Evolutionary conservation across 2,329 filamentous ascomycete genomes (phyloP).

Genomic region (Thelonectria olida): DNA sequence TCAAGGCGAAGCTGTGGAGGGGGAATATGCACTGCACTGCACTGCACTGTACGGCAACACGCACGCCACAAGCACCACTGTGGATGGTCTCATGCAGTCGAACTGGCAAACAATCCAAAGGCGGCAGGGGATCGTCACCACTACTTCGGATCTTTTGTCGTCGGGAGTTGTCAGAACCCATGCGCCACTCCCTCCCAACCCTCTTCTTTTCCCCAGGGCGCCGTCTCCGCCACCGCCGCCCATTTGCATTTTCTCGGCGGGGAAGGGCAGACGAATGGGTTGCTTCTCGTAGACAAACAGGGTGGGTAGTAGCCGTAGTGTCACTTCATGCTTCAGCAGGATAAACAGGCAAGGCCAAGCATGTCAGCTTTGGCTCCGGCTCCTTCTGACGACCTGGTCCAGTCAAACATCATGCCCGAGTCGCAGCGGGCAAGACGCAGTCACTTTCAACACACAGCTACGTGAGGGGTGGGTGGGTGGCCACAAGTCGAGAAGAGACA

Average conservation of each 20-base stretch:
- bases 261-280: neutral
- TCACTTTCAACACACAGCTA: slow-evolving; percentile 12
- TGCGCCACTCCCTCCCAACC: neutral
- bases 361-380: slow-evolving; percentile 13
- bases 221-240: neutral
- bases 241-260: neutral
- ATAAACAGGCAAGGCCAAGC: neutral
- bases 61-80: slow-evolving; percentile 17
- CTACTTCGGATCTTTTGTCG: slow-evolving; percentile 27
- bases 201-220: neutral
- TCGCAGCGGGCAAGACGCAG: slow-evolving; percentile 15
- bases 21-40: neutral
- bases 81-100: slow-evolving; percentile 8
- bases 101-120: slow-evolving; percentile 6
- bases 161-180: slow-evolving; percentile 21
- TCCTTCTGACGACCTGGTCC: neutral
- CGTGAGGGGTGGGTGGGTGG: neutral
- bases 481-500: neutral
- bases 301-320: slow-evolving; percentile 30
- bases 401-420: slow-evolving; percentile 8
- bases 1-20: neutral
- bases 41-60: slow-evolving; percentile 2
- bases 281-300: slow-evolving; percentile 12
- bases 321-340: slow-evolving; percentile 7
- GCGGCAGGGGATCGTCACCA: slow-evolving; percentile 12